Evolutionary conservation across 208 protist genomes (phyloP).

Genomic region (Acanthamoeba sp.): DNA sequence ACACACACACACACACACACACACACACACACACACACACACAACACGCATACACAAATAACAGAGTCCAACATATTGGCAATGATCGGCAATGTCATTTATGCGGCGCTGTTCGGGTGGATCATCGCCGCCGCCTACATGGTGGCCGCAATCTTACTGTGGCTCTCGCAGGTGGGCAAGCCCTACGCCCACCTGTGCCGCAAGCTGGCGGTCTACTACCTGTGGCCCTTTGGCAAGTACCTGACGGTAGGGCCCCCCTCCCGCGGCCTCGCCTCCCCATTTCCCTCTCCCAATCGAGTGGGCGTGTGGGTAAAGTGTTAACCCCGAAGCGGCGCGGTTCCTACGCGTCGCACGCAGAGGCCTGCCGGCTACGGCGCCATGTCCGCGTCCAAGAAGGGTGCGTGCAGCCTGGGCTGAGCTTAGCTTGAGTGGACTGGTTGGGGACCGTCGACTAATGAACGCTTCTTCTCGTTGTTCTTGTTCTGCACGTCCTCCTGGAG

Average conservation of each 20-base stretch:
- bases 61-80: background rate
- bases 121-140: conserved; percentile 4
- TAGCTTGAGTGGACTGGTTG: background rate
- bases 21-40: too few relatives aligned
- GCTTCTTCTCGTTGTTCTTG: too few relatives aligned
- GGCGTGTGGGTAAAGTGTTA: background rate
- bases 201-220: conserved; percentile 79
- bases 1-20: too few relatives aligned
- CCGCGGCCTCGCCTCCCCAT: background rate
- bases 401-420: background rate
- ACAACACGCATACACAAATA: too few relatives aligned
- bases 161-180: conserved; percentile 76
- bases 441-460: too few relatives aligned
- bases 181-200: conserved; percentile 78
- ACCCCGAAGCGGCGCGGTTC: background rate
- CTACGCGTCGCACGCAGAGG: background rate
- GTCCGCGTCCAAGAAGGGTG: too few relatives aligned
- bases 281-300: background rate
- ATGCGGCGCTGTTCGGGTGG: conserved; percentile 1
- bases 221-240: conserved; percentile 86
- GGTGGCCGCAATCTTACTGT: background rate
- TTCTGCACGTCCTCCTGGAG: too few relatives aligned
- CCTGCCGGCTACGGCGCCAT: background rate
- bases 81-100: background rate
- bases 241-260: background rate